phyloP scores from a whole-genome alignment of 192 early-diverging fungal species.

The Coemansia biformis region DNA sequence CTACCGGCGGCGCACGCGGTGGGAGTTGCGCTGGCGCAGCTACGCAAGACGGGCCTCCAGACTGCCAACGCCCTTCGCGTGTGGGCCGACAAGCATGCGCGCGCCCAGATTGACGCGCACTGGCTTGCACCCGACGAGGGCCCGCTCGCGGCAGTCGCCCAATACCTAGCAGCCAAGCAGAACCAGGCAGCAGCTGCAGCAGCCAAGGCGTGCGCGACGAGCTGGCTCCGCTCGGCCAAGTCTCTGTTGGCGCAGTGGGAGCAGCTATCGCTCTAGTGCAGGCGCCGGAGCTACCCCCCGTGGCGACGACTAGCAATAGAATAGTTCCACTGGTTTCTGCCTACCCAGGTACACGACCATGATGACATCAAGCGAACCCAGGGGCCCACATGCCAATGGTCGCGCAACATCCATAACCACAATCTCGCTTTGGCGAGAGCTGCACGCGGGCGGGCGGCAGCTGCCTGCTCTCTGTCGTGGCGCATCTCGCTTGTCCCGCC shows the following conservation, averaged over 20 bases:
- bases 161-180: conserved; percentile 15
- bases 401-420: too few species aligned
- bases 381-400: too few species aligned
- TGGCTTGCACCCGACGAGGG: conserved; percentile 13
- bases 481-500: too few species aligned
- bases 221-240: conserved; percentile 38
- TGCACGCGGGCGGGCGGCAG: too few species aligned
- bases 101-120: conserved; percentile 15
- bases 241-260: conserved; percentile 35
- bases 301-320: too few species aligned
- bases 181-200: conserved; percentile 13
- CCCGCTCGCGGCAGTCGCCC: not conserved
- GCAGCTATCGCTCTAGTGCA: conserved; percentile 12
- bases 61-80: conserved; percentile 11
- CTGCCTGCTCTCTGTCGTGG: too few species aligned
- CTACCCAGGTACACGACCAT: too few species aligned
- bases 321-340: too few species aligned
- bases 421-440: too few species aligned
- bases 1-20: conserved; percentile 18
- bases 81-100: conserved; percentile 17
- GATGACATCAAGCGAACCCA: too few species aligned
- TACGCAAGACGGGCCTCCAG: conserved; percentile 30
- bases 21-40: conserved; percentile 13
- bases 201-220: conserved; percentile 22
- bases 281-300: too few species aligned